Percentiles rank a stretch among this genome's conserved stretches.
These are phyloP conservation scores for Kwoniella pini DNA, from an alignment of 768 basidiomycete species.

Conservation along the genomic window DNA sequence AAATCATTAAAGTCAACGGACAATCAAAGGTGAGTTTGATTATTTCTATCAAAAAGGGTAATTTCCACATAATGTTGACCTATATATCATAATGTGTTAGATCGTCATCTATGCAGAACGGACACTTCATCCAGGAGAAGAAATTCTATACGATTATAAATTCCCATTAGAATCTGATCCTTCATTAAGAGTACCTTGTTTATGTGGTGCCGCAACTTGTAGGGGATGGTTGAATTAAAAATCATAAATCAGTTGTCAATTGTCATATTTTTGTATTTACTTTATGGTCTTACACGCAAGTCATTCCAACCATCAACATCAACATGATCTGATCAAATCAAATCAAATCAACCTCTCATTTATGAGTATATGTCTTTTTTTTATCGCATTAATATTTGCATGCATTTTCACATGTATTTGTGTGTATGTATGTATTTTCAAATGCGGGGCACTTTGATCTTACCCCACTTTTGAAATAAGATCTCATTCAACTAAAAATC, in stretches of 20 bases:
- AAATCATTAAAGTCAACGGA: slow-evolving; percentile 60
- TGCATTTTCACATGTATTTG: slow-evolving; percentile 2
- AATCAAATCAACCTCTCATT: no score
- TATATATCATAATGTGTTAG: slow-evolving; percentile 53
- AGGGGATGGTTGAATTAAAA: slow-evolving; percentile 94
- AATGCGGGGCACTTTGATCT: neutral
- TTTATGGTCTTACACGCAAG: no score
- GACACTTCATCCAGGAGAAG: slow-evolving; percentile 92
- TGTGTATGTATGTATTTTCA: neutral
- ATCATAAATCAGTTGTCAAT: no score
- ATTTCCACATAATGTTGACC: neutral
- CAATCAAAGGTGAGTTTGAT: slow-evolving; percentile 54
- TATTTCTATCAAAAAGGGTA: neutral
- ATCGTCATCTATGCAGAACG: slow-evolving; percentile 99
- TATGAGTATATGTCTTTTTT: slow-evolving; percentile 28
- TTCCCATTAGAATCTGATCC: slow-evolving; percentile 98
- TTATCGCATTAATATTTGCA: no score
- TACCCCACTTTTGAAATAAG: no score
- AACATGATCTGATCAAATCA: no score
- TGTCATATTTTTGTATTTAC: no score
- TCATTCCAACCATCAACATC: no score
- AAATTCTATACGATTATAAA: slow-evolving; percentile 81
- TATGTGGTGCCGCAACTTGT: slow-evolving; percentile 58
- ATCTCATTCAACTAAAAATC: no score
- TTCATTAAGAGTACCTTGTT: slow-evolving; percentile 48